Evolutionary conservation across 352 stramenopile species (phyloP).

Genomic region (Phytophthora aleatoria): DNA sequence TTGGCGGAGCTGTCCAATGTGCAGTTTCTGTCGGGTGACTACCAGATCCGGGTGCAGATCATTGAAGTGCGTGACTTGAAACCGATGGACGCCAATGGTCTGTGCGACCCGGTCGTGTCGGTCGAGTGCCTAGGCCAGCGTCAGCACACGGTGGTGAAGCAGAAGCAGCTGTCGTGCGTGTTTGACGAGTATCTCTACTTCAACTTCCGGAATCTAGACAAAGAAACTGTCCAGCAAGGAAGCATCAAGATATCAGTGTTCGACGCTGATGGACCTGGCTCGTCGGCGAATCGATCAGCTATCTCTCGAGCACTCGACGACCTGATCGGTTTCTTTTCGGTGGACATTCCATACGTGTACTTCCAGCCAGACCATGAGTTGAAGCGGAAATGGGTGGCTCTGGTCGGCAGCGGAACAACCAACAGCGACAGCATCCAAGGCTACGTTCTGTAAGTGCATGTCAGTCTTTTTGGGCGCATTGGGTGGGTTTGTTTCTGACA

Average conservation of each 20-base stretch:
- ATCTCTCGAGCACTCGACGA: conserved; percentile 56
- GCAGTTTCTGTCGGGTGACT: conserved; percentile 83
- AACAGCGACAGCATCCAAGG: conserved; percentile 89
- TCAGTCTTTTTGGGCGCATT: background rate
- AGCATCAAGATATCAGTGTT: conserved; percentile 85
- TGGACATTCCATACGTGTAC: conserved; percentile 89
- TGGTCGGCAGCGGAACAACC: conserved; percentile 77
- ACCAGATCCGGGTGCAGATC: conserved; percentile 86
- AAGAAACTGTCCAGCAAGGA: conserved; percentile 70
- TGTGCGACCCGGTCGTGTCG: conserved; percentile 88
- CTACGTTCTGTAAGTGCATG: conserved; percentile 75
- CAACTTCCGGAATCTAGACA: conserved; percentile 82
- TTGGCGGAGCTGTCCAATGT: conserved; percentile 74
- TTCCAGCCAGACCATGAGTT: conserved; percentile 87
- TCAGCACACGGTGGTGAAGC: conserved; percentile 82
- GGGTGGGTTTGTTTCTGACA: background rate
- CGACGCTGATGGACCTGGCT: conserved; percentile 67
- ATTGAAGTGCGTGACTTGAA: conserved; percentile 93
- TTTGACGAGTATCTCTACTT: conserved; percentile 93
- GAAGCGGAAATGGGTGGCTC: conserved; percentile 88
- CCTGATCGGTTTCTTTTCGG: conserved; percentile 84
- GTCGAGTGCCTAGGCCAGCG: conserved; percentile 85
- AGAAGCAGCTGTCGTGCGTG: conserved; percentile 84
- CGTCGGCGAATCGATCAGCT: conserved; percentile 36
- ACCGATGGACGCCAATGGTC: conserved; percentile 83